Evolutionary conservation across 1,139 yeast genomes (phyloP).

Genomic region (Nadsonia starkeyi-henricii): DNA sequence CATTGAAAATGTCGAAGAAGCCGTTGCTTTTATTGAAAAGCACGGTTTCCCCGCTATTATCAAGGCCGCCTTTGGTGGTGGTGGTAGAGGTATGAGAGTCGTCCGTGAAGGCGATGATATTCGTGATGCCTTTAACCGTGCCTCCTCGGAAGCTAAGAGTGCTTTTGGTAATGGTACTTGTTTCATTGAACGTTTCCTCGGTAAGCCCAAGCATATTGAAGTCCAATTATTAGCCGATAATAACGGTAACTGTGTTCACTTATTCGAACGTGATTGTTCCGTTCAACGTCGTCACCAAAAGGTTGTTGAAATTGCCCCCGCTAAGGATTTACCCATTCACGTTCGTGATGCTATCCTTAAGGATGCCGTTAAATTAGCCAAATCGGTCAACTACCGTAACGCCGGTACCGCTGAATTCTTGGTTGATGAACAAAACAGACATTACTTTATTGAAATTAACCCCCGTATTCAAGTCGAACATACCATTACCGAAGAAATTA

Average conservation of each 20-base stretch:
- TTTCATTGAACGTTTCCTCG: conserved; percentile 89
- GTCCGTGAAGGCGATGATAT: conserved; percentile 94
- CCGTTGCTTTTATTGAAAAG: conserved; percentile 58
- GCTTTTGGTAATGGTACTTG: conserved; percentile 98
- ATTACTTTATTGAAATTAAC: conserved; percentile 94
- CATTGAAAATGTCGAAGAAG: conserved; percentile 67
- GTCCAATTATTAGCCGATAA: conserved; percentile 91
- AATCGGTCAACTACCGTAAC: conserved; percentile 77
- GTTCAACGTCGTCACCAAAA: conserved; percentile 99
- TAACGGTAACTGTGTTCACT: conserved; percentile 88
- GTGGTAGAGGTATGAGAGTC: conserved; percentile 99
- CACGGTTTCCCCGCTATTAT: conserved; percentile 94
- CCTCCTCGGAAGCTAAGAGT: conserved; percentile 85
- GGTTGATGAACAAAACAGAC: conserved; percentile 88
- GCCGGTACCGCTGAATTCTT: conserved; percentile 99
- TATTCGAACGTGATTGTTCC: conserved; percentile 96
- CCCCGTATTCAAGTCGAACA: conserved; percentile 99
- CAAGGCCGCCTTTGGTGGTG: conserved; percentile 99
- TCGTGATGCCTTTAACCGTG: conserved; percentile 84
- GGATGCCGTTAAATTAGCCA: conserved; percentile 89
- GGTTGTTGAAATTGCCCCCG: conserved; percentile 99
- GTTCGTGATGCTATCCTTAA: conserved; percentile 85
- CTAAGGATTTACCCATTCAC: conserved; percentile 65
- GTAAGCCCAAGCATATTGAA: conserved; percentile 94
- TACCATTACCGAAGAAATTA: conserved; percentile 96